Conservation (phyloP, 805 yeast species). For the Candida boleticola region DNA sequence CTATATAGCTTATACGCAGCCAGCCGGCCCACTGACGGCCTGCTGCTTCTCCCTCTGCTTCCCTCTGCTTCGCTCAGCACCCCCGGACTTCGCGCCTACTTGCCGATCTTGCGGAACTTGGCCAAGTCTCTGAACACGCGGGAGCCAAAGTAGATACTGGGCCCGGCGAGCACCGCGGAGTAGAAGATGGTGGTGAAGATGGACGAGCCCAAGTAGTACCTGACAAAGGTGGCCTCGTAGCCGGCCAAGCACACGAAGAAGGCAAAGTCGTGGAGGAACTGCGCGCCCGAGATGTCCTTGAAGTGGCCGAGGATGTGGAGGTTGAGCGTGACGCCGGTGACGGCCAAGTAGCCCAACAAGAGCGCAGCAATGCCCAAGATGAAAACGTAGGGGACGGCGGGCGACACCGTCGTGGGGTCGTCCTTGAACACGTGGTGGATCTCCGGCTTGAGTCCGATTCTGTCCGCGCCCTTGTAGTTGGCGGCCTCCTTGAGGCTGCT, state of each 20-base stretch:
- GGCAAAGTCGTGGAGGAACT: conserved; percentile 37
- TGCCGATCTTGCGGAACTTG: conserved; percentile 28
- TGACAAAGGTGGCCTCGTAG: conserved; percentile 52
- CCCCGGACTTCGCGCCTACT: conserved; percentile 1
- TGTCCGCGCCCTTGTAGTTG: conserved; percentile 23
- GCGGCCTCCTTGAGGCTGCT: conserved; percentile 20
- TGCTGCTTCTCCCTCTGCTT: no score
- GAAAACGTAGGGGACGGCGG: conserved; percentile 52
- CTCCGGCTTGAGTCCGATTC: conserved; percentile 54
- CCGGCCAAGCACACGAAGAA: conserved; percentile 49
- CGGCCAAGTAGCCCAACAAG: conserved; percentile 41
- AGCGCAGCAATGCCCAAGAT: conserved; percentile 42
- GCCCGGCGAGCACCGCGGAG: conserved; percentile 46
- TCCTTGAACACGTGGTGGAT: conserved; percentile 60
- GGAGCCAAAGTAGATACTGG: conserved; percentile 62
- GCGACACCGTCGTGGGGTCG: conserved; percentile 52
- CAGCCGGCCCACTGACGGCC: no score
- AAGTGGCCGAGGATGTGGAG: conserved; percentile 31
- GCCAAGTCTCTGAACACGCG: conserved; percentile 55
- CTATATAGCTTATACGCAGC: background rate
- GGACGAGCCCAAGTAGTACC: conserved; percentile 57
- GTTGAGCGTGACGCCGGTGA: conserved; percentile 33
- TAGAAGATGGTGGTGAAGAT: conserved; percentile 59
- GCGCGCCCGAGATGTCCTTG: conserved; percentile 31
- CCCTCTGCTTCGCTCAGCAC: no score